Conservation (phyloP, 495 filamentous ascomycete species). For the Pyrenula aspistea region DNA sequence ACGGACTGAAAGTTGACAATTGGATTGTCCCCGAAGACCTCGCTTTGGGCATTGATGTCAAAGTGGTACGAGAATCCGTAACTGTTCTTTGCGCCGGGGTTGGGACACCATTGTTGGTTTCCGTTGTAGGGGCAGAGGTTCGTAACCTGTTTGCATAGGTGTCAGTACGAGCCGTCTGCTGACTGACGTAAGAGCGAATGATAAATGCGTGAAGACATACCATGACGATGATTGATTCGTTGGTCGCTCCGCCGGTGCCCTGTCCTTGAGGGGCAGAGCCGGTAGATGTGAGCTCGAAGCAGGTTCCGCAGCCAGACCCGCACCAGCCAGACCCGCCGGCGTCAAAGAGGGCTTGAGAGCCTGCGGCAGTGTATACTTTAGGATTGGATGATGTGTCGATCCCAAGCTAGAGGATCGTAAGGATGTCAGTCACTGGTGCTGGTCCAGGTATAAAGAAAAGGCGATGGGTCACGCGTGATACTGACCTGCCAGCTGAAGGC, state of each 20-base stretch:
- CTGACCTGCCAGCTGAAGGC: conserved; percentile 17
- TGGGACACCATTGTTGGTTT: conserved; percentile 26
- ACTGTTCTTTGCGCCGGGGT: conserved; percentile 16
- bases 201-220: too few relatives aligned
- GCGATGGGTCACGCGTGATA: neutral
- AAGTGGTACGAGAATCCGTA: conserved; percentile 30
- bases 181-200: neutral
- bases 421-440: neutral
- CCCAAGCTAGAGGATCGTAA: conserved; percentile 1
- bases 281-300: conserved; percentile 26
- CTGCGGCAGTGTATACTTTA: conserved; percentile 20
- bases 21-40: conserved; percentile 23
- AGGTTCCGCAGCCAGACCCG: conserved; percentile 25
- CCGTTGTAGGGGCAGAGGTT: conserved; percentile 27
- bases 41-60: conserved; percentile 26
- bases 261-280: conserved; percentile 16
- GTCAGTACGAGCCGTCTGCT: neutral
- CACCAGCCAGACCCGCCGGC: conserved; percentile 19
- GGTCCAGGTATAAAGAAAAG: neutral
- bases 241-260: conserved; percentile 19
- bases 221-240: conserved; percentile 27
- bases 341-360: conserved; percentile 19
- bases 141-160: conserved; percentile 10
- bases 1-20: conserved; percentile 25
- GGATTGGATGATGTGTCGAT: neutral